Base-by-base conservation (phyloP, 257 asterid species). In the Przewalskia tangutica region DNA sequence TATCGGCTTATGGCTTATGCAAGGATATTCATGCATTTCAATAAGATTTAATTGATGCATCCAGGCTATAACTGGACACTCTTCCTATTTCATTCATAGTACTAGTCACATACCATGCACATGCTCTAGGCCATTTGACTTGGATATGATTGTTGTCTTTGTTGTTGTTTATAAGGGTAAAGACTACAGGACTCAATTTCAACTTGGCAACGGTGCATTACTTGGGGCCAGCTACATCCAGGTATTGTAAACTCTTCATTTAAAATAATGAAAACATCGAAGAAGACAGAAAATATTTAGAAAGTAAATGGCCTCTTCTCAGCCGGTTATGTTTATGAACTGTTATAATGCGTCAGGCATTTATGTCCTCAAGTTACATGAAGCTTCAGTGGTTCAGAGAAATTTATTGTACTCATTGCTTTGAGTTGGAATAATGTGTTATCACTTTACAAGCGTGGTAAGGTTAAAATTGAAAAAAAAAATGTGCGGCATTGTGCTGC, bases 221-320 rank as follows among this genome's bases (percentile, higher is more conserved):
- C 66, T 76, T 48, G 85, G 85, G 59, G 85, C 82, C 66, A 82
- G 82, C 81, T 82, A 77, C 77, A 82, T 82, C 75, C 82, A 82
- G 82, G 85, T 94, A 85, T 48, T 7, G 5, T 73, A 62, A 20
- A 12, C 44, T 73, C 60, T 4, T 50, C 18, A 5, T 12, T 32
- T 7, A 1, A 58, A 2, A 32, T 34, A 64, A 64, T 13, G 42
- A 23, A 87, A 79, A 46, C 60, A 48, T 86, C 46, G 59, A 14
- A 62, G 46, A 23, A 62, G 68, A 62, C 40, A 4, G 40, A 62
- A 62, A 60, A 10, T 1, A 23, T 16, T 11, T 11, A 48, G 44
- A 73, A 70, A 48, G 20, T 23, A 23, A 71, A 46, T 48, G 79
- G n/a, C 13, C 60, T 20, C 48, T 20, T 12, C 60, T 73, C 44